Evolutionary conservation across 345 rosid genomes (phyloP).

Genomic region (Aurinia saxatilis): DNA sequence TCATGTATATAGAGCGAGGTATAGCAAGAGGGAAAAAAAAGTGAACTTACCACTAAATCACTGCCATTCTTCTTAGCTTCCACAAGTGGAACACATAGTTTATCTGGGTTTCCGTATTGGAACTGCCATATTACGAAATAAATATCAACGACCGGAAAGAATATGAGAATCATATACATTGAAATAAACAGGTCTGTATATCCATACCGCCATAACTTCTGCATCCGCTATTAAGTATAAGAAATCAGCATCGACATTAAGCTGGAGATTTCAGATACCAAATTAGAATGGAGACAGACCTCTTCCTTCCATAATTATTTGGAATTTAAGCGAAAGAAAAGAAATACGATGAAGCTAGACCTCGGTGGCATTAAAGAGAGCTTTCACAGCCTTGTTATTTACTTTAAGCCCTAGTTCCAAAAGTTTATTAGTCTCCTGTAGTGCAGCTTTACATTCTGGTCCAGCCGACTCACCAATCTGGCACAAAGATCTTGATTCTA

Average conservation of each 20-base stretch:
- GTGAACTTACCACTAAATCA: constrained; percentile 66
- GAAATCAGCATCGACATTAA: constrained; percentile 81
- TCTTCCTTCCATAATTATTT: neutral
- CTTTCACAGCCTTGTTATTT: constrained; percentile 51
- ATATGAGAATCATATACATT: neutral
- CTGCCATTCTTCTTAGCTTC: constrained; percentile 67
- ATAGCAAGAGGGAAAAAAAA: neutral
- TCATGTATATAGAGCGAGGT: neutral
- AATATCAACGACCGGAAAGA: constrained; percentile 14
- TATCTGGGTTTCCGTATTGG: constrained; percentile 92
- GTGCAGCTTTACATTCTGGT: constrained; percentile 75
- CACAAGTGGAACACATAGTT: constrained; percentile 65
- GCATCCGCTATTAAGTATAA: constrained; percentile 89
- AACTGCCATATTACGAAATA: constrained; percentile 41
- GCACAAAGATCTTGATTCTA: neutral
- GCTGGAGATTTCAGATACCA: constrained; percentile 42
- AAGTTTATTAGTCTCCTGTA: constrained; percentile 65
- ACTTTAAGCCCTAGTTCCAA: constrained; percentile 59
- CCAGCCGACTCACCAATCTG: constrained; percentile 92
- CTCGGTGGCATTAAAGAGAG: constrained; percentile 68
- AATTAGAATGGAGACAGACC: neutral
- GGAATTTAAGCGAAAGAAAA: neutral
- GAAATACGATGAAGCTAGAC: constrained; percentile 34
- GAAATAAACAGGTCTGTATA: neutral
- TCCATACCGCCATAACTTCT: constrained; percentile 58